Base-by-base conservation (phyloP, 768 basidiomycete genomes). In the Tephrocybe sp. region DNA sequence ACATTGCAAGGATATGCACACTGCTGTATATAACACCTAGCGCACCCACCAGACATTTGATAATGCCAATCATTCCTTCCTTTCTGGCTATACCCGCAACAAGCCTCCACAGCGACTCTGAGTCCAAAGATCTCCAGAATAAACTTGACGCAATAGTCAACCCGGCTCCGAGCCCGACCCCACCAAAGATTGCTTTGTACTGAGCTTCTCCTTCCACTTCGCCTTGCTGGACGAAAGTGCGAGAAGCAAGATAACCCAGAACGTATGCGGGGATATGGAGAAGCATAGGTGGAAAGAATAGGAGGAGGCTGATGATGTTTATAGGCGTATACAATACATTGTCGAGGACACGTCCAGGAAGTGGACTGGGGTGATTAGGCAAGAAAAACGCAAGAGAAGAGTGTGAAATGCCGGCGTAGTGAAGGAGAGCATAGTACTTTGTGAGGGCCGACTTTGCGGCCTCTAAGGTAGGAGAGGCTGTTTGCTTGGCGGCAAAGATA, bases 121-220 rank as follows among this genome's bases (percentile, higher is more conserved):
- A 53, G 27, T 46, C 25, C 49, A 11, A 48, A 33, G 46, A 34
- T 43, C 43, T 60, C 59, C 62, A 56, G 38, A 65, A 42, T 13
- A 57, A 23, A 42, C 55, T 60, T 25, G 68, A 52, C 13, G 60
- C 44, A 42, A 58, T 29, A 0, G 61, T 60, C 22, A 59, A 49
- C 39, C 67, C 63, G 33, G 62, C 29, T 30, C 71, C 63, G 48
- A 65, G 50, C 21, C 77, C 75, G 9, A 79, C 22, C 2, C 77
- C 77, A 2, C 83, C 84, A 21, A 83, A 76, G 8, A 83, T 69
- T 39, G 81, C 71, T 64, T 86, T 85, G 64, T 80, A 87, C 64
- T 88, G 85, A n/a, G 86, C 84, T 42, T 77, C 67, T 24, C 78
- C 76, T 59, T 88, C 86, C 58, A 85, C 75, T 60, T 88, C 85